Evolutionary conservation across 192 early-diverging fungal species (phyloP), one percentile per base, ranked within the genome.

Genomic region (Podila horticola): DNA sequence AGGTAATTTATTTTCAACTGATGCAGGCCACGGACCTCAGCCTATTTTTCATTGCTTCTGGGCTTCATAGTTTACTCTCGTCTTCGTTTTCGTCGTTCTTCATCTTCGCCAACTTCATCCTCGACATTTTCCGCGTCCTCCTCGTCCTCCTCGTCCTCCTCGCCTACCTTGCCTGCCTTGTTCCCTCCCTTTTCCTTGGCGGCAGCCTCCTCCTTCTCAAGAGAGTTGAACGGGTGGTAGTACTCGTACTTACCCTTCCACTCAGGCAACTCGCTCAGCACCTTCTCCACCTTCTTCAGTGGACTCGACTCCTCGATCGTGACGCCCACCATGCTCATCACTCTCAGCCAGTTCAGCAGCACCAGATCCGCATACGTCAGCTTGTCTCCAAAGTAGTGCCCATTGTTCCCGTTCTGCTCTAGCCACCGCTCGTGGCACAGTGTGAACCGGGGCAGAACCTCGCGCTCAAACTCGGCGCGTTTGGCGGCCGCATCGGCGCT

Each of bases 361-460:
- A 64, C 62, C 12, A 72, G 33, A 30, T 72, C 70, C 26, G 70
- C 58, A 19, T 63, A 62, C 31, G 70, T 57, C 29, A 62, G 20
- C 26, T 13, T 51, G 17, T 72, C 31, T 3, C 70, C 69, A 71
- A 71, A 71, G 60, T 71, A 71, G 29, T 71, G 57, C 15, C 69
- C 70, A 64, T 72, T 72, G 62, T 72, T 64, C 10, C 70, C 70
- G 34, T 72, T 72, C 66, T 69, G 67, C 52, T 64, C 61, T 30
- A 81, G 57, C 76, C 76, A 81, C 1, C 65, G 36, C 15, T 72
- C 66, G 41, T 81, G 76, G 17, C 28, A 48, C 3, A 33, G 48
- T 1, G 64, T 59, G 30, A 81, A 81, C 19, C 70, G 68, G 7
- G 76, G 71, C 12, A 72, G n/a, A 4, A 52, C 45, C 31, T 81